phyloP scores from a whole-genome alignment of 106 monocot genomes.

The Platanthera zijinensis region DNA sequence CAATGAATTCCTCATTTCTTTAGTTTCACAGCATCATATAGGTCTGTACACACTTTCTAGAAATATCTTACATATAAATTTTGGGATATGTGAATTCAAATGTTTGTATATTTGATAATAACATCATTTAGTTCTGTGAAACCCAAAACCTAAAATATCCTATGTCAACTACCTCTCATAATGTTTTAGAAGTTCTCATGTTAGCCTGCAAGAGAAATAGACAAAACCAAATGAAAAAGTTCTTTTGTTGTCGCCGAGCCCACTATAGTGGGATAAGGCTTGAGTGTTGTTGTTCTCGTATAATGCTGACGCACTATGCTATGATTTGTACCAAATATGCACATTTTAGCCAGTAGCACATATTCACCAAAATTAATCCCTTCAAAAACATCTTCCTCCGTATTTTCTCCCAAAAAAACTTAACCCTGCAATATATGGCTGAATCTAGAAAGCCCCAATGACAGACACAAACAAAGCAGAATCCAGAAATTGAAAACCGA shows the following conservation, averaged over 20 bases:
- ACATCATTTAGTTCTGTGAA: too few species aligned
- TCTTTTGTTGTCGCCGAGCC: neutral
- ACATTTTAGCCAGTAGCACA: too few species aligned
- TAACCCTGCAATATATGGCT: neutral
- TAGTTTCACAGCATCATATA: too few species aligned
- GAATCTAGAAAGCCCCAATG: neutral
- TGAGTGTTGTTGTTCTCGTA: neutral
- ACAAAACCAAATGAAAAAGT: neutral
- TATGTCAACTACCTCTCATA: neutral
- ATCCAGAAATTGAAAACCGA: neutral
- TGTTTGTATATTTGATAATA: too few species aligned
- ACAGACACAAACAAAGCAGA: neutral
- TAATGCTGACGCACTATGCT: neutral
- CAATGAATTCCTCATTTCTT: too few species aligned
- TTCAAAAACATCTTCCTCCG: neutral
- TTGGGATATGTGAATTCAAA: too few species aligned
- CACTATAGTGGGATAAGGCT: too few species aligned
- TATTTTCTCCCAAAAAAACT: neutral
- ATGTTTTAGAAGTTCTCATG: neutral
- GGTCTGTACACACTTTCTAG: too few species aligned
- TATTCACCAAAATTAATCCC: neutral
- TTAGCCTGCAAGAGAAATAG: neutral
- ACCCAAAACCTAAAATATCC: too few species aligned
- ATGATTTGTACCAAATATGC: neutral
- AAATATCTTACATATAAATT: too few species aligned